phyloP scores from a whole-genome alignment of 1,139 yeast genomes.

The Zygotorulaspora mrakii region DNA sequence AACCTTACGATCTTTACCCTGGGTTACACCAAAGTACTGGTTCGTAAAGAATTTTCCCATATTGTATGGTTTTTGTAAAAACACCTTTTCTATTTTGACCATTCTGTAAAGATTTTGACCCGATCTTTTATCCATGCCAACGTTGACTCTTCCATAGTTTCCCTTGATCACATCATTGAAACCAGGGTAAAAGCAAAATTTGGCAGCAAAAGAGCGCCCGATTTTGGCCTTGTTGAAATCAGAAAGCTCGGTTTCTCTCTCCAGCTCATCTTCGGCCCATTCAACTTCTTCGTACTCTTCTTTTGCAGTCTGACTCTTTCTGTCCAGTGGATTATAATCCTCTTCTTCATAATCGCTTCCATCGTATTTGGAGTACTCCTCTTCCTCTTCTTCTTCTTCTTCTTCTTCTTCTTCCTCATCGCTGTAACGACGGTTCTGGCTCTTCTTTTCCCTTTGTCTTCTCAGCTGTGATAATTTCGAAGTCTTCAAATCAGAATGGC shows the following conservation, averaged over 20 bases:
- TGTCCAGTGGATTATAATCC: constrained; percentile 40
- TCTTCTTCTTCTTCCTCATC: constrained; percentile 40
- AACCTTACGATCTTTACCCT: constrained; percentile 59
- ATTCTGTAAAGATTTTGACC: constrained; percentile 72
- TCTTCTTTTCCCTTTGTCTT: constrained; percentile 74
- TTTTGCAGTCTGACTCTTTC: constrained; percentile 31
- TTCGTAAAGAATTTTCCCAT: constrained; percentile 55
- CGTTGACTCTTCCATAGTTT: constrained; percentile 76
- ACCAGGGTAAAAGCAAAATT: constrained; percentile 77
- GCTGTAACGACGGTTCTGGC: constrained; percentile 42
- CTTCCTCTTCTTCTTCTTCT: constrained; percentile 38
- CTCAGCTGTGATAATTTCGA: constrained; percentile 77
- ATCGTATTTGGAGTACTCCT: constrained; percentile 30
- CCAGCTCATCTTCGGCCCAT: constrained; percentile 44
- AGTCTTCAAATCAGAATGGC: constrained; percentile 42
- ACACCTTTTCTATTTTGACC: constrained; percentile 71
- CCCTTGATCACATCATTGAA: constrained; percentile 68
- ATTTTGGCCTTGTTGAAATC: constrained; percentile 71
- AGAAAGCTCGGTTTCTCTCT: constrained; percentile 43
- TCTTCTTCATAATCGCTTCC: constrained; percentile 38
- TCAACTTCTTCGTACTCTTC: constrained; percentile 40
- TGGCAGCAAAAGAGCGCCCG: constrained; percentile 71
- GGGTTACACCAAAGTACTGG: constrained; percentile 51
- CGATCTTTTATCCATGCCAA: constrained; percentile 64
- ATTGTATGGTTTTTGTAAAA: constrained; percentile 54